Percentiles rank a stretch among this genome's conserved stretches.
Conservation (phyloP, 148 eudicot species). For the Gaultheria prostrata region DNA sequence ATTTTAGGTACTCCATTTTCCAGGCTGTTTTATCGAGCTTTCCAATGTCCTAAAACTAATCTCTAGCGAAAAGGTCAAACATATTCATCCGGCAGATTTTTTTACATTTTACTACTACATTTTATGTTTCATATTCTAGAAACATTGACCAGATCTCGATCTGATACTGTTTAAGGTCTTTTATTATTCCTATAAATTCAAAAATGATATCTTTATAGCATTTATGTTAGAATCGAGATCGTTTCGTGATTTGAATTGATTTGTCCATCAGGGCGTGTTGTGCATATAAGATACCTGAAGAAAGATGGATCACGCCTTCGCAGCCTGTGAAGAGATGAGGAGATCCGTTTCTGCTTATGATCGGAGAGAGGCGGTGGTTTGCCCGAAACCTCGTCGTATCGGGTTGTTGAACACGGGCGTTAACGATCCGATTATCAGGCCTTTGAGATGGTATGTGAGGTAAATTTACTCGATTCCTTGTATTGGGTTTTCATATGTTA, state of each 20-base stretch:
- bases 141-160: constrained; percentile 11
- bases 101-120: neutral
- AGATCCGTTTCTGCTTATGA: constrained; percentile 38
- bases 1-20: neutral
- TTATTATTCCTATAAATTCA: neutral
- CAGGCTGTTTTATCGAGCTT: constrained; percentile 3
- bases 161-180: constrained; percentile 4
- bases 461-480: constrained; percentile 18
- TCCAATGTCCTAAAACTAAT: neutral
- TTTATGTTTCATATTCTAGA: neutral
- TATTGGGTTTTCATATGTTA: neutral
- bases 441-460: constrained; percentile 63
- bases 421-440: constrained; percentile 37
- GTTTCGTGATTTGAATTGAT: neutral
- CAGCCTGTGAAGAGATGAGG: constrained; percentile 47
- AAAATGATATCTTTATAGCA: neutral
- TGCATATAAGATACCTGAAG: neutral
- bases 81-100: neutral
- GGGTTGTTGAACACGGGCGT: constrained; percentile 31
- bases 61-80: neutral
- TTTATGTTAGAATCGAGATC: too few species aligned
- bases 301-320: constrained; percentile 59
- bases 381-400: constrained; percentile 86
- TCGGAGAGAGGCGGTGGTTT: constrained; percentile 50
- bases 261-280: neutral